Percentiles rank a stretch among this genome's conserved stretches.
Conservation (phyloP, 106 monocot genomes). For the Apostasia shenzhenica region DNA sequence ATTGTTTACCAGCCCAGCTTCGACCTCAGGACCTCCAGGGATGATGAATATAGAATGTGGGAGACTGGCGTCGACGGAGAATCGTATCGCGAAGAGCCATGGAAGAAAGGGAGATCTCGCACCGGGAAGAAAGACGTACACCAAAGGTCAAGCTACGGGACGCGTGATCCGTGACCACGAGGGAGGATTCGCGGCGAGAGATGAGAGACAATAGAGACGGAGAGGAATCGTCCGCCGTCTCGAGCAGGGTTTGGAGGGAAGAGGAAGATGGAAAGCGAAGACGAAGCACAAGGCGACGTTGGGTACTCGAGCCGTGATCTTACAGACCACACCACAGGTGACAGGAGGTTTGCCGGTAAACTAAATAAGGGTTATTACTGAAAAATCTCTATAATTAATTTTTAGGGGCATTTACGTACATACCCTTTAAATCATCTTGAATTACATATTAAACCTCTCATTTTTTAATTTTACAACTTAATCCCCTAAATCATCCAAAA, state of each 20-base stretch:
- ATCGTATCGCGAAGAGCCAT: not conserved
- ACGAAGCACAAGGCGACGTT: not conserved
- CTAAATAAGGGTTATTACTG: no score
- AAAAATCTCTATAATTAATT: no score
- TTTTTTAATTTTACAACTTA: no score
- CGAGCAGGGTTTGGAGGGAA: not conserved
- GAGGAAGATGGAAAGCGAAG: not conserved
- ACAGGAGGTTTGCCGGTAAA: no score
- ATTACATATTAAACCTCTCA: no score
- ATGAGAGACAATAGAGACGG: not conserved
- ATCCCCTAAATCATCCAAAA: no score
- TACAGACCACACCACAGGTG: no score
- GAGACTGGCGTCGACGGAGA: not conserved
- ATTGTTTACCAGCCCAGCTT: not conserved
- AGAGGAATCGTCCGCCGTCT: no score
- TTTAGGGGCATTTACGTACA: no score
- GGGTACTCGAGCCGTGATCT: no score
- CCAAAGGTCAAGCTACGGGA: not conserved
- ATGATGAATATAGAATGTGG: not conserved
- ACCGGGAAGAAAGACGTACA: not conserved
- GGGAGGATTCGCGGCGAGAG: not conserved
- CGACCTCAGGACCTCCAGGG: not conserved
- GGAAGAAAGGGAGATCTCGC: not conserved
- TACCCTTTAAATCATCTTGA: no score
- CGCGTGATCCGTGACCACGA: not conserved